Percentiles rank a stretch among this genome's conserved stretches.
Evolutionary conservation across 2,329 filamentous ascomycete genomes (phyloP).

Genomic region (Sporothrix curviconia): DNA sequence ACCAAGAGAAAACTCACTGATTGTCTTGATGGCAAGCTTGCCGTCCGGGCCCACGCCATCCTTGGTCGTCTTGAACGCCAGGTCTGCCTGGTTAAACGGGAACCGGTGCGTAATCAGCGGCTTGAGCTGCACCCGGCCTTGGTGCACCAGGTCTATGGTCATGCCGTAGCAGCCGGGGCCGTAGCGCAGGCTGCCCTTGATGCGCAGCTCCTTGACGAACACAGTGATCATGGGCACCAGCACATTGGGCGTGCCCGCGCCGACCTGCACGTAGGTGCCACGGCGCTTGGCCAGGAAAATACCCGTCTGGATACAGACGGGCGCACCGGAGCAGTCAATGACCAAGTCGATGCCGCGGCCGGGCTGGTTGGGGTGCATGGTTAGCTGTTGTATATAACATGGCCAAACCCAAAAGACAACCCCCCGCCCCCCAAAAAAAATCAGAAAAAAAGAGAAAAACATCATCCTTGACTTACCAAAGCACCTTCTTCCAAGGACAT

Average conservation of each 20-base stretch:
- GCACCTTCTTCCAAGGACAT: background rate
- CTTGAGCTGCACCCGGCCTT: background rate
- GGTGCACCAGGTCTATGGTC: background rate
- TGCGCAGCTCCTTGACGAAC: background rate
- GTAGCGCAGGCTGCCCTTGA: background rate
- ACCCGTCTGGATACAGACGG: background rate
- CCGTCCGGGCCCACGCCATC: background rate
- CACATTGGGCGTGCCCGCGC: background rate
- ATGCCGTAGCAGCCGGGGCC: background rate
- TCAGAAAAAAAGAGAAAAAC: too few relatives aligned
- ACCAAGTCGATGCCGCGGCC: background rate
- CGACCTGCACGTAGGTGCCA: background rate
- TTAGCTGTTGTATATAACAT: too few relatives aligned
- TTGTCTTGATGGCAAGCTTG: background rate
- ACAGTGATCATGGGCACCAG: background rate
- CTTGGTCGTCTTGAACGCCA: background rate
- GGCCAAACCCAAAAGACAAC: too few relatives aligned
- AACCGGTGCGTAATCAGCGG: background rate
- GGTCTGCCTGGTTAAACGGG: background rate
- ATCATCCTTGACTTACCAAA: too few relatives aligned
- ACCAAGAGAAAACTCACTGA: too few relatives aligned
- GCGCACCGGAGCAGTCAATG: background rate
- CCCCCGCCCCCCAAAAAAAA: too few relatives aligned
- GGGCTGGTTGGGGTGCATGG: background rate
- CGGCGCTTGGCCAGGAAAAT: background rate